Conservation (phyloP, 768 basidiomycete species). For the Xanthoconium purpureum region DNA sequence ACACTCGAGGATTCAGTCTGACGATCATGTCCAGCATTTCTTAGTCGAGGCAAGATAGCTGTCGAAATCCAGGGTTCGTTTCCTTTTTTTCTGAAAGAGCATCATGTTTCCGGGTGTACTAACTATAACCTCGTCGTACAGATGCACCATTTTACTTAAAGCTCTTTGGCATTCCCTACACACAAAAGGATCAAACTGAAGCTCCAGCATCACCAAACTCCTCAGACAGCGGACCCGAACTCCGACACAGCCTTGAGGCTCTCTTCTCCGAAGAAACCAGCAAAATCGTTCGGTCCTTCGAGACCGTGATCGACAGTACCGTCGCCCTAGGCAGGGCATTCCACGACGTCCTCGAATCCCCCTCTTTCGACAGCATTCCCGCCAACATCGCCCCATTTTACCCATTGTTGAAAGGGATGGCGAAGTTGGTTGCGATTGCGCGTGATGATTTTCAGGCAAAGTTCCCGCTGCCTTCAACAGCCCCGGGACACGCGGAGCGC, state of each 20-base stretch:
- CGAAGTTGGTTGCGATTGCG: neutral
- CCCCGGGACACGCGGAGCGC: conserved; percentile 12
- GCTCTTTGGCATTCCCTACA: neutral
- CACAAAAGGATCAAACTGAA: neutral
- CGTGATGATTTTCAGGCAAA: conserved; percentile 2
- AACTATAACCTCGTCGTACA: neutral
- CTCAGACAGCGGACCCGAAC: neutral
- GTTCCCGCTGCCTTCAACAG: conserved; percentile 6
- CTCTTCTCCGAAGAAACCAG: conserved; percentile 1
- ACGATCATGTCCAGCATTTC: neutral
- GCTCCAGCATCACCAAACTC: neutral
- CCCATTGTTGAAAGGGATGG: neutral
- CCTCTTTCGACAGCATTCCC: neutral
- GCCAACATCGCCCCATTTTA: neutral
- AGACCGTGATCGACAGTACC: conserved; percentile 1
- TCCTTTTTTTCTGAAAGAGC: neutral
- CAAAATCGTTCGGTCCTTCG: neutral
- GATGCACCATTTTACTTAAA: neutral
- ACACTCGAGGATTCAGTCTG: neutral
- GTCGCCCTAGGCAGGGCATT: neutral
- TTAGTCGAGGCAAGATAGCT: neutral
- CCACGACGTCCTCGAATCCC: neutral
- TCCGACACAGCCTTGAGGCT: neutral
- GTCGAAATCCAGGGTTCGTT: neutral
- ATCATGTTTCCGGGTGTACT: neutral